Conservation (phyloP, 2,329 filamentous ascomycete genomes). For the Blastomyces silverae region DNA sequence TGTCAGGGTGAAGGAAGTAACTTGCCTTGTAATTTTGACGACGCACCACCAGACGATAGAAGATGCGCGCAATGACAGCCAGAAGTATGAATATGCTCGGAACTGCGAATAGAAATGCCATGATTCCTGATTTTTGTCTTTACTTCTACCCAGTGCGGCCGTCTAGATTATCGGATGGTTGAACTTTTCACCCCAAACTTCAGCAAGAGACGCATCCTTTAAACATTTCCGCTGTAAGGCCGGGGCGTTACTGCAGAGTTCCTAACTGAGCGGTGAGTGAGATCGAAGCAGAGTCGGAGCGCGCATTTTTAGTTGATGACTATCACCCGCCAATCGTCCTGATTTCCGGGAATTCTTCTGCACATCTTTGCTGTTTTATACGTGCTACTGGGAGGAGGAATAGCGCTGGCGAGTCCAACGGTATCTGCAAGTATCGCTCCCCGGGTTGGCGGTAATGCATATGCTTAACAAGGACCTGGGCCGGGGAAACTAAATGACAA, state of each 20-base stretch:
- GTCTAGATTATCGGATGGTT: constrained; percentile 2
- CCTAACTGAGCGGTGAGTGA: no score
- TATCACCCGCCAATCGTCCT: no score
- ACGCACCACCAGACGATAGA: constrained; percentile 1
- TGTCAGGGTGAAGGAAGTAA: not conserved
- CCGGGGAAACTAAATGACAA: no score
- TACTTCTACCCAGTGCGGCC: not conserved
- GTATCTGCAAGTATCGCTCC: no score
- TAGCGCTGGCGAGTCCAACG: constrained; percentile 20
- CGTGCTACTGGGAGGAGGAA: constrained; percentile 31
- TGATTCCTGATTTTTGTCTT: not conserved
- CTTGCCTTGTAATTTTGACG: constrained; percentile 8
- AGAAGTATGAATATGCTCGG: not conserved
- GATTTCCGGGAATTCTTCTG: no score
- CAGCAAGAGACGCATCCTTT: not conserved
- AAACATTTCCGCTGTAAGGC: no score
- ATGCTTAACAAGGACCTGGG: no score
- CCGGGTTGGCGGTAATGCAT: no score
- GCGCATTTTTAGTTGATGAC: no score
- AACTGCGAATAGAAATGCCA: not conserved
- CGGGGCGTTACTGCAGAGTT: no score
- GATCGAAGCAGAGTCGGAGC: no score
- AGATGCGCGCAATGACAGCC: not conserved
- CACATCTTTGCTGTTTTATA: constrained; percentile 15
- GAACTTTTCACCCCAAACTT: not conserved